A percentile compares a stretch with the other conserved stretches of the same genome.
These are phyloP conservation scores for Chlorella sp. DNA, from an alignment of 139 green algal genomes.

Conservation along the genomic window DNA sequence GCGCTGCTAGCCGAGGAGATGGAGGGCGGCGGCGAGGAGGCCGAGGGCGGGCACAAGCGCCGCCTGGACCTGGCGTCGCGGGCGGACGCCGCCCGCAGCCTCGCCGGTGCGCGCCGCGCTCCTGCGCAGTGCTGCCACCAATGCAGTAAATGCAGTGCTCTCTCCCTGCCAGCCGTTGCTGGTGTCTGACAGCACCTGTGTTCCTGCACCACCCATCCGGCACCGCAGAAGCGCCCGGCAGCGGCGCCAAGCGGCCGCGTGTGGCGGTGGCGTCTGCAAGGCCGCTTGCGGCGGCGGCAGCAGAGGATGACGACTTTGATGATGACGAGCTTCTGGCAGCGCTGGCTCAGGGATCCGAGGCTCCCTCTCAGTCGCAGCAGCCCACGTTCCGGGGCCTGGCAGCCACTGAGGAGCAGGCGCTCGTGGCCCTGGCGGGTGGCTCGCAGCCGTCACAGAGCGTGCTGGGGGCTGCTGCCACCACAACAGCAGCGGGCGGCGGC, in stretches of 20 bases:
- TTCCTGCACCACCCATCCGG: not conserved
- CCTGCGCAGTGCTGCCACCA: not conserved
- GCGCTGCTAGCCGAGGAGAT: conserved; percentile 30
- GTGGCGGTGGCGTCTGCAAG: not conserved
- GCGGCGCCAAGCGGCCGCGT: not conserved
- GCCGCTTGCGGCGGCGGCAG: not conserved
- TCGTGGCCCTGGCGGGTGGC: conserved; percentile 7
- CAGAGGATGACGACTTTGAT: not conserved
- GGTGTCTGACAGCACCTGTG: not conserved
- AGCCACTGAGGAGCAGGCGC: conserved; percentile 16
- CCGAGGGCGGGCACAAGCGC: conserved; percentile 25
- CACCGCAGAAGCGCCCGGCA: no score
- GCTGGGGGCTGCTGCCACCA: no score
- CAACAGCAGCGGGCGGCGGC: no score
- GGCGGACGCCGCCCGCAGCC: conserved; percentile 20
- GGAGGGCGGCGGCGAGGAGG: conserved; percentile 12
- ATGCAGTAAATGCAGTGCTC: no score
- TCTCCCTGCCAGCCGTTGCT: not conserved
- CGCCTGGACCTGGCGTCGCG: conserved; percentile 20
- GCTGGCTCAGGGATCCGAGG: conserved; percentile 10
- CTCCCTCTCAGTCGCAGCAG: not conserved
- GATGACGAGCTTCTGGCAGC: conserved; percentile 58
- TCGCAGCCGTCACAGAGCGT: no score
- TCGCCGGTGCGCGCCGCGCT: not conserved
- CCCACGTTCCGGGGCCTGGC: not conserved